Percentiles rank a stretch among this genome's conserved stretches.
Evolutionary conservation across 2,329 filamentous ascomycete species (phyloP).

Genomic region (Fusarium illudens): DNA sequence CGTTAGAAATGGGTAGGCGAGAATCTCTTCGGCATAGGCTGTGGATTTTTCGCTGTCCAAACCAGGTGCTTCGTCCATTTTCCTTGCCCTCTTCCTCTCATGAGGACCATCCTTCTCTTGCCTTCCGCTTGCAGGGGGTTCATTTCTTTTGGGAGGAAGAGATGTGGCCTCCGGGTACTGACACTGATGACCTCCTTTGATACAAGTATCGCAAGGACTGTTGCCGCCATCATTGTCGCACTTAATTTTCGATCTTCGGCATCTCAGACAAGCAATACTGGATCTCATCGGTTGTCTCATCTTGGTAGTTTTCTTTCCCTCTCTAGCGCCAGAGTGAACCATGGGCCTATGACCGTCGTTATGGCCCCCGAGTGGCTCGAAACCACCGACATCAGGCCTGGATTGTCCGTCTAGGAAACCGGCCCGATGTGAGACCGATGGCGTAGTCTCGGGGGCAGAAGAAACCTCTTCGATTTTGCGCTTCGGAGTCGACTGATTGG

Average conservation of each 20-base stretch:
- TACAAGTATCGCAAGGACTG: slow-evolving; percentile 77
- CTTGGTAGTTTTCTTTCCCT: slow-evolving; percentile 21
- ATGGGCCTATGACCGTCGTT: slow-evolving; percentile 15
- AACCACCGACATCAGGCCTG: slow-evolving; percentile 11
- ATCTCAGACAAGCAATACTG: slow-evolving; percentile 80
- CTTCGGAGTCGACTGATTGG: slow-evolving; percentile 28
- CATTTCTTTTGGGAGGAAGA: slow-evolving; percentile 53
- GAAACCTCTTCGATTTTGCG: slow-evolving; percentile 28
- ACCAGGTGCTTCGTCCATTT: slow-evolving; percentile 54
- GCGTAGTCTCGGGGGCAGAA: slow-evolving; percentile 17
- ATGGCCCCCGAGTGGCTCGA: slow-evolving; percentile 17
- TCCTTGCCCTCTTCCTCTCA: slow-evolving; percentile 60
- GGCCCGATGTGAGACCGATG: slow-evolving; percentile 4
- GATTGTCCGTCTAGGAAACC: slow-evolving; percentile 8
- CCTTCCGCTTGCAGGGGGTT: slow-evolving; percentile 48
- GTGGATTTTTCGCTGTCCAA: slow-evolving; percentile 49
- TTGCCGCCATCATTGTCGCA: slow-evolving; percentile 81
- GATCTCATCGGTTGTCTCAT: slow-evolving; percentile 70
- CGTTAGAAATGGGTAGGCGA: slow-evolving; percentile 70
- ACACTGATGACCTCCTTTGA: slow-evolving; percentile 75
- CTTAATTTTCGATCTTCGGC: slow-evolving; percentile 84
- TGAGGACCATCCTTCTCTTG: slow-evolving; percentile 54
- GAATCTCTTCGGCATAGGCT: slow-evolving; percentile 63
- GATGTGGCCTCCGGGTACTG: slow-evolving; percentile 66
- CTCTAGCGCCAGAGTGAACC: slow-evolving; percentile 5